Base-by-base conservation (phyloP, 192 early-diverging fungal species). In the Globomyces pollinis-pini region DNA sequence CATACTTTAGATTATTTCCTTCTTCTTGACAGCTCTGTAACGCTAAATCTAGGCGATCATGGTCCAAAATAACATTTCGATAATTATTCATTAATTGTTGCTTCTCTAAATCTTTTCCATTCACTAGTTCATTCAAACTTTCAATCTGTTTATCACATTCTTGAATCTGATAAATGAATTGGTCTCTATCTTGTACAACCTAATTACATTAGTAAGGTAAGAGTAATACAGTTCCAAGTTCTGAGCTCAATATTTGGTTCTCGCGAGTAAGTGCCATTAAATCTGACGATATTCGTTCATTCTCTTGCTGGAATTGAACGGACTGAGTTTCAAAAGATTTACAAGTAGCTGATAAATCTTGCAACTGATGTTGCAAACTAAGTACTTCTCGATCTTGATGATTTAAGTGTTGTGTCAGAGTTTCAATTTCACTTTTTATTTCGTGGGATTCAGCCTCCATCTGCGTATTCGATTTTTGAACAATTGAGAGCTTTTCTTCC, bases 81-180 rank as follows among this genome's bases (percentile, higher is more conserved):
- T 81, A 78, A 1, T 60, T 38, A 12, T 50, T 54, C 41, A 81
- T 61, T 4, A 80, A 28, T 13, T 76, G 69, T 11, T 80, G 73
- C 11, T 39, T 55, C 56, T 81, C 79, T n/a, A 42, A 36, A 33
- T 81, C 79, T 49, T 73, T 74, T 9, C 62, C 50, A 1, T 44
- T 51, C n/a, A 80, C 44, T 11, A 79, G 63, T 11, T 73, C 63
- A 34, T 80, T 70, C 57, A 81, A 57, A 12, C 65, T 50, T 5
- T 54, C 47, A 18, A 81, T 57, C 52, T 80, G 72, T 15, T 49
- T 34, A 32, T 81, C 77, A 47, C 69, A 62, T 24, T 80, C 74
- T 2, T 33, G 30, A 2, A 80, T 45, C 18, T 81, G 74, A 0
- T 55, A 34, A 30, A 50, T 28, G 21, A 72, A 54, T 20, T 57